Conservation (phyloP, 139 green algal species). For the Yamagishiella unicocca region DNA sequence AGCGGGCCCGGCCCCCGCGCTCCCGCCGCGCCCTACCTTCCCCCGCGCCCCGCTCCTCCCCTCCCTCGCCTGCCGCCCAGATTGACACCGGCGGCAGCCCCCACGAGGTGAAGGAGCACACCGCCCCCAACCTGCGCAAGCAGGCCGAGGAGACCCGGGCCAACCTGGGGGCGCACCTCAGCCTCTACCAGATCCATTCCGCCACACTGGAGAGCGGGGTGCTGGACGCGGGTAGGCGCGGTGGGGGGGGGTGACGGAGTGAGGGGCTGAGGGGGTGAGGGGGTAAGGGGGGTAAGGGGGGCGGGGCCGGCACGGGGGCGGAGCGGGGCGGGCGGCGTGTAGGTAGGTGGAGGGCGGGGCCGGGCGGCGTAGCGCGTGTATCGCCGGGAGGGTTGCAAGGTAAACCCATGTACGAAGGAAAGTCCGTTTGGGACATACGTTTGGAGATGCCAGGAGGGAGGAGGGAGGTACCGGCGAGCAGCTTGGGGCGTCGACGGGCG, state of each 20-base stretch:
- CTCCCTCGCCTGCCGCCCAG: neutral
- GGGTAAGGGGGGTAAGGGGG: neutral
- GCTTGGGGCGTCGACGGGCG: no score
- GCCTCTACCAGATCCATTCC: slow-evolving; percentile 74
- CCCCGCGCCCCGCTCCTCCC: no score
- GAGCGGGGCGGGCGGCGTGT: neutral
- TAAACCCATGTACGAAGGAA: no score
- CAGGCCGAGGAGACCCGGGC: slow-evolving; percentile 55
- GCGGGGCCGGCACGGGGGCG: no score
- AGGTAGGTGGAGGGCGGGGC: no score
- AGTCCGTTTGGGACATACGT: no score
- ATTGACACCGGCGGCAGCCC: slow-evolving; percentile 62
- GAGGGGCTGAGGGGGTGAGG: neutral
- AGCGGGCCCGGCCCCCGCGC: no score
- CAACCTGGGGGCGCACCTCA: slow-evolving; percentile 56
- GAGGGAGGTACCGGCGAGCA: no score
- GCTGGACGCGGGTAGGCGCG: slow-evolving; percentile 46
- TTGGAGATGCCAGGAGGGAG: no score
- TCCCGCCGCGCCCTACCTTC: no score
- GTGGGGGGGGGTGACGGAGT: neutral
- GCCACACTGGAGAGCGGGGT: slow-evolving; percentile 71
- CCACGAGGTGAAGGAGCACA: slow-evolving; percentile 79
- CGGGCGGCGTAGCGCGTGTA: no score
- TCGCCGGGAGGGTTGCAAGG: no score
- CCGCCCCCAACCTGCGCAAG: slow-evolving; percentile 51